Conservation (phyloP, 2,329 filamentous ascomycete genomes). For the Sordariomycetes sp. region DNA sequence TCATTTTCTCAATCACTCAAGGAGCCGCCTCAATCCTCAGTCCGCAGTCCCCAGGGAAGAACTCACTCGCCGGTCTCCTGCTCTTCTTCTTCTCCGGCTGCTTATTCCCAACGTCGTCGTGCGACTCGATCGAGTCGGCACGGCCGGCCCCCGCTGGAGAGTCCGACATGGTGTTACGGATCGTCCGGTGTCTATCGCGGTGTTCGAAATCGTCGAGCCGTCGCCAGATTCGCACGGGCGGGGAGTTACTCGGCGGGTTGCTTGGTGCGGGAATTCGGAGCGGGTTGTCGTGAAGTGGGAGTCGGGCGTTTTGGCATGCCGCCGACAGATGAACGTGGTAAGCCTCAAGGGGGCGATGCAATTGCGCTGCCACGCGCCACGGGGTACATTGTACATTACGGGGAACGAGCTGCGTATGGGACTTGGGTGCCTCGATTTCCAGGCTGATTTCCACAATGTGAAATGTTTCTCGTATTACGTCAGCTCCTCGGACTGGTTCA, state of each 20-base stretch:
- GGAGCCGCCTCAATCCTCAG: no score
- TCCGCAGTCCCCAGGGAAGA: no score
- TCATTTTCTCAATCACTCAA: not conserved
- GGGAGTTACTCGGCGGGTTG: not conserved
- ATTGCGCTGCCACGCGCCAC: not conserved
- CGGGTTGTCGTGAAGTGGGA: not conserved
- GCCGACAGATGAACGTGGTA: not conserved
- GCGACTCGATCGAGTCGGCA: slow-evolving; percentile 43
- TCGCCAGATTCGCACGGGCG: not conserved
- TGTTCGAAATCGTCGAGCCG: not conserved
- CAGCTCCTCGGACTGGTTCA: not conserved
- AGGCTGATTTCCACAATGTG: not conserved
- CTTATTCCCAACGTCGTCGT: slow-evolving; percentile 37
- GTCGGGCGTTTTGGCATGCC: not conserved
- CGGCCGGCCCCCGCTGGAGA: slow-evolving; percentile 29
- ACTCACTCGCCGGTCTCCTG: slow-evolving; percentile 77
- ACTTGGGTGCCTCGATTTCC: not conserved
- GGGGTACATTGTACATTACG: not conserved
- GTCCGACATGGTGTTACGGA: slow-evolving; percentile 32
- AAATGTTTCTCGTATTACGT: not conserved
- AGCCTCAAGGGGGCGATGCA: not conserved
- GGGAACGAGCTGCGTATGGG: not conserved
- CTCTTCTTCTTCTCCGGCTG: slow-evolving; percentile 73
- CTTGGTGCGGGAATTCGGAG: not conserved
- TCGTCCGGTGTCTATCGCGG: not conserved